Base-by-base conservation (phyloP, 352 stramenopile species). In the Globisporangium paroecandrum region DNA sequence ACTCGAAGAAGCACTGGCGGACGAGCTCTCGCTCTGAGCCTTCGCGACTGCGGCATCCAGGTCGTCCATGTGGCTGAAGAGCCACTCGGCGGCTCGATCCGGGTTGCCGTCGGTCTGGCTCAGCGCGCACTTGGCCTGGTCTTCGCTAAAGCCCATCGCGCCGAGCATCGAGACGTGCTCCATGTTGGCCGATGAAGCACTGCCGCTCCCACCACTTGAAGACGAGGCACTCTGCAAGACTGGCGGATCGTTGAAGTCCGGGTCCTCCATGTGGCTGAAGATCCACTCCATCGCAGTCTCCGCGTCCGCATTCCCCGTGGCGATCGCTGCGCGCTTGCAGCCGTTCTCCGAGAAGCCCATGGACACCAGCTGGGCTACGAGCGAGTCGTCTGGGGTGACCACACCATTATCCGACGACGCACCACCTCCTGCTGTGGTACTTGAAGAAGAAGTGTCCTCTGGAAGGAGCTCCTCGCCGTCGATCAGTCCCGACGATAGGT, bases 261-360 rank as follows among this genome's bases (percentile, higher is more conserved):
- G 72, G 77, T 99, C 98, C 67, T 89, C 91, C 87, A 98, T 99
- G 83, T 99, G 98, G 65, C 95, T 96, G 77, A 99, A 98, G 58
- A 99, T 94, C 97, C 97, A 99, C 58, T 98, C 95, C 95, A 99
- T 99, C 8, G 97, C 97, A 38, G 83, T 89, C 68, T 99, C 97
- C 5, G 95, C 82, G 68, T 95, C 85, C 4, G 76, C 78, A 77
- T 97, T 99, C 62, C 81, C 89, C 66, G 84, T 98, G 38, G 88
- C 97, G 24, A 98, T 88, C 24, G 98, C 88, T 56, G 98, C 98
- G 62, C 97, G 90, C 72, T 98, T 98, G 79, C 94, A 99, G 32
- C 93, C 97, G 73, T 99, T 99, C 75, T 99, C 94, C 0, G 86
- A 93, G 69, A 99, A 99, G 27, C 97, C 98, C 97, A 99, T 99